Conservation (phyloP, 179 eudicot species). For the Beta lomatogona region DNA sequence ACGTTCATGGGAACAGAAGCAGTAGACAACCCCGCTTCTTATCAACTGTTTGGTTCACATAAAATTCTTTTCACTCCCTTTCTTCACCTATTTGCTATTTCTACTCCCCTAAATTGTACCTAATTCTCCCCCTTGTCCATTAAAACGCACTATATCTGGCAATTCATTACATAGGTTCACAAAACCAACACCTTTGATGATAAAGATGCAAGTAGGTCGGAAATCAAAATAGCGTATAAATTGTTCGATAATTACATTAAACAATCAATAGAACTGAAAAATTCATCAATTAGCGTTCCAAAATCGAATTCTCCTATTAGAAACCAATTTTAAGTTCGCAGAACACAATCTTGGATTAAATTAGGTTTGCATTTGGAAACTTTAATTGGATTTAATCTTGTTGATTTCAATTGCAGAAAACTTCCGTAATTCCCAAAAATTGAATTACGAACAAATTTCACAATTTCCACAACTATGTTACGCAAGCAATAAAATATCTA, state of each 20-base stretch:
- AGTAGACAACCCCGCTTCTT: not conserved
- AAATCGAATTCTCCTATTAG: not conserved
- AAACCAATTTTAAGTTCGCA: not conserved
- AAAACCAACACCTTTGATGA: not conserved
- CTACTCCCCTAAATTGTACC: not conserved
- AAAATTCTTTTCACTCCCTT: not conserved
- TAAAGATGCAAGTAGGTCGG: not conserved
- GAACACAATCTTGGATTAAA: not conserved
- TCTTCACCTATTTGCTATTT: not conserved
- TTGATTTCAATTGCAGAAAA: not conserved
- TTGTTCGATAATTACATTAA: not conserved
- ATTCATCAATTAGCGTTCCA: not conserved
- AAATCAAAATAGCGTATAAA: not conserved
- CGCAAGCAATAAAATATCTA: not conserved
- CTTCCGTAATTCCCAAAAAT: not conserved
- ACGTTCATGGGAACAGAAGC: not conserved
- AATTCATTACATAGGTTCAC: not conserved
- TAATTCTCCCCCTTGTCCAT: not conserved
- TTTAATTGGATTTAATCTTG: no score
- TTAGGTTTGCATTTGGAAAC: not conserved
- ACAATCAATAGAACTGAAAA: not conserved
- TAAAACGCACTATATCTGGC: no score
- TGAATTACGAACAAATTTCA: not conserved
- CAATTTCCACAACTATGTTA: not conserved
- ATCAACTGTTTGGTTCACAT: constrained; percentile 5